Base-by-base conservation (phyloP, 148 eudicot genomes). In the Rhododendron ovatum region DNA sequence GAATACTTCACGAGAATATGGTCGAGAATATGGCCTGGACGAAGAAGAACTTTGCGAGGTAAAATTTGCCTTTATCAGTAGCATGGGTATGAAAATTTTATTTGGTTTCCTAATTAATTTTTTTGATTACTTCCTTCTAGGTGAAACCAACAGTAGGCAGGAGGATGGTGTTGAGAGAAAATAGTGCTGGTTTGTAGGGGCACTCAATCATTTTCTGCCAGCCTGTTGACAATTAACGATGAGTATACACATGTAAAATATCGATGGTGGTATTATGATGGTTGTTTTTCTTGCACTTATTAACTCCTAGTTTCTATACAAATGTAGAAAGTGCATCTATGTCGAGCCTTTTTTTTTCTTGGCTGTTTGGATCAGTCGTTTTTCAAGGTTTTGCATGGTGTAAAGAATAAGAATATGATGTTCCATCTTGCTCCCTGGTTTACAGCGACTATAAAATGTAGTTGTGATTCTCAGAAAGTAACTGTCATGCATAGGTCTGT, bases 1-100 rank as follows among this genome's bases (percentile, higher is more conserved):
- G 90, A 94, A 7, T 93, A 78, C 85, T 88, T 93, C 4, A 87
- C n/a, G 18, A 89, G 80, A 88, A 81, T 81, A 17, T 61, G 39
- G 74, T 67, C 74, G 7, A 67, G 74, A 12, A 67, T 65, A 65
- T 65, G 74, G 76, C 76, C 26, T 0, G 5, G 51, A 9, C 35
- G 53, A 7, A 11, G 69, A 53, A 45, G 81, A 78, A n/a, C 57
- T 78, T 26, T 1, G 4, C 26, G 45, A 81, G 83, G 83, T 81
- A 81, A 35, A 55, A 55, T 7, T 20, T 30, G 33, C 22, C n/a
- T 78, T 78, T 9, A 17, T 35, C 41, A 18, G 24, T 33, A 4
- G 13, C 26, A 2, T 39, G 53, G n/a, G 20, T 30, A 39, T 82
- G 7, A 61, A 82, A 26, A 82, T 63, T 35, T 61, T 37, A 35